Conservation (phyloP, 2,329 filamentous ascomycete genomes). For the Clonostachys chloroleuca region DNA sequence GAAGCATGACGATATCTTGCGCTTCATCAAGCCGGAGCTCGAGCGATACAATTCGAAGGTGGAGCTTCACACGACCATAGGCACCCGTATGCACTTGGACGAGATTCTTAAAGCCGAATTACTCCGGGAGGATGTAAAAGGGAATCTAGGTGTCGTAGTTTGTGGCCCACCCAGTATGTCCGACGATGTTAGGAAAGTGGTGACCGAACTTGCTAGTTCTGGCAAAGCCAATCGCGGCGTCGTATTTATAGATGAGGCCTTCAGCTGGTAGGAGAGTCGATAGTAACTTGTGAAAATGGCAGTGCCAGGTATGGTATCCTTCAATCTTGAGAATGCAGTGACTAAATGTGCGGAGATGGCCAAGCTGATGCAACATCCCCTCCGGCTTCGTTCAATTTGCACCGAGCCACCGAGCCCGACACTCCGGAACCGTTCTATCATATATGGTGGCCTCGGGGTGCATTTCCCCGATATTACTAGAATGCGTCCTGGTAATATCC, state of each 20-base stretch:
- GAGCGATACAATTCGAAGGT: conserved; percentile 1
- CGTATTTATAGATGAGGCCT: conserved; percentile 4
- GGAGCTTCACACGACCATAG: conserved; percentile 1
- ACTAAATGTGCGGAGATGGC: too few relatives aligned
- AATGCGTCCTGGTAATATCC: too few relatives aligned
- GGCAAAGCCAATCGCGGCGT: conserved; percentile 1
- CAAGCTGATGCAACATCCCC: too few relatives aligned
- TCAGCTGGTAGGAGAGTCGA: conserved; percentile 2
- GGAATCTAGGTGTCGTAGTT: conserved; percentile 6
- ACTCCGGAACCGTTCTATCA: too few relatives aligned
- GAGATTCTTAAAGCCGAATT: conserved; percentile 3
- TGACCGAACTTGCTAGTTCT: conserved; percentile 3
- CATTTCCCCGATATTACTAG: too few relatives aligned
- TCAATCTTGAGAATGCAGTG: too few relatives aligned
- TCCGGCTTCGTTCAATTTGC: too few relatives aligned
- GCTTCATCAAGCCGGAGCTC: conserved; percentile 4
- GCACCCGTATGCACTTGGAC: conserved; percentile 1
- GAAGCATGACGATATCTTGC: conserved; percentile 4
- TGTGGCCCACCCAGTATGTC: conserved; percentile 9
- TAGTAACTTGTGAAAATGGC: too few relatives aligned
- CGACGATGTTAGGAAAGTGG: conserved; percentile 7
- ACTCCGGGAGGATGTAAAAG: not conserved
- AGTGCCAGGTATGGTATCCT: too few relatives aligned
- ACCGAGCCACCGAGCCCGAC: too few relatives aligned
- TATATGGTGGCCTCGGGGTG: too few relatives aligned